Conservation (phyloP, 116 monocot genomes). For the Zostera marina region DNA sequence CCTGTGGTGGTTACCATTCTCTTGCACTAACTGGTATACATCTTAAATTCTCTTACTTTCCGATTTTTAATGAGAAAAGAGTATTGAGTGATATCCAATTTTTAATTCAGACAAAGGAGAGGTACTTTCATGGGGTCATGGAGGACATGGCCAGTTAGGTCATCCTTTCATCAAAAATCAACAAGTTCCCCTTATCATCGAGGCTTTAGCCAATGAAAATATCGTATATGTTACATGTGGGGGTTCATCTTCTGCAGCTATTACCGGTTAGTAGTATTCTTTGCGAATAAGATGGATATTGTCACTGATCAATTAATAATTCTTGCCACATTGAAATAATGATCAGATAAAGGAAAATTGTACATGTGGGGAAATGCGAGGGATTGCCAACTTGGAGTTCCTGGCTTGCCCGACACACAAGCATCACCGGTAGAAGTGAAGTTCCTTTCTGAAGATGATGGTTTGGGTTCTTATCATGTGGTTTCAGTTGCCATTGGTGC, state of each 20-base stretch:
- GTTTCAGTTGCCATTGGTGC: slow-evolving; percentile 69
- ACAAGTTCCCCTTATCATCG: slow-evolving; percentile 43
- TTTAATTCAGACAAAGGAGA: slow-evolving; percentile 41
- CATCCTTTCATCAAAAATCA: slow-evolving; percentile 45
- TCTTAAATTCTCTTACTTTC: background rate
- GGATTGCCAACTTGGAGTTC: slow-evolving; percentile 78
- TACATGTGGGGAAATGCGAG: slow-evolving; percentile 96
- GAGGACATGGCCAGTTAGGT: slow-evolving; percentile 91
- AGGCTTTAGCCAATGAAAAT: slow-evolving; percentile 38
- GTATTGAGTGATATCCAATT: background rate
- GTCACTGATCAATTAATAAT: too few species aligned
- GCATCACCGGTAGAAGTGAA: slow-evolving; percentile 60
- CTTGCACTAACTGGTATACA: slow-evolving; percentile 70
- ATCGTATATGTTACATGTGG: slow-evolving; percentile 69
- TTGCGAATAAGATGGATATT: background rate
- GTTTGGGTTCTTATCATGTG: slow-evolving; percentile 48
- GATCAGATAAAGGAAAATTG: slow-evolving; percentile 66
- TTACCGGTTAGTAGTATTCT: slow-evolving; percentile 36
- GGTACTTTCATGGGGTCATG: slow-evolving; percentile 89
- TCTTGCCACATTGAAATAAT: background rate
- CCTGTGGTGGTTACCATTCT: slow-evolving; percentile 87
- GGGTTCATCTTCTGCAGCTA: slow-evolving; percentile 87
- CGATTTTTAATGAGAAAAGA: background rate
- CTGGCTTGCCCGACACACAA: slow-evolving; percentile 57
- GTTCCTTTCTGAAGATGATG: slow-evolving; percentile 59